Percentiles rank a stretch among this genome's conserved stretches.
Evolutionary conservation across 352 stramenopile genomes (phyloP).

Genomic region (Halophytophthora batemanensis): DNA sequence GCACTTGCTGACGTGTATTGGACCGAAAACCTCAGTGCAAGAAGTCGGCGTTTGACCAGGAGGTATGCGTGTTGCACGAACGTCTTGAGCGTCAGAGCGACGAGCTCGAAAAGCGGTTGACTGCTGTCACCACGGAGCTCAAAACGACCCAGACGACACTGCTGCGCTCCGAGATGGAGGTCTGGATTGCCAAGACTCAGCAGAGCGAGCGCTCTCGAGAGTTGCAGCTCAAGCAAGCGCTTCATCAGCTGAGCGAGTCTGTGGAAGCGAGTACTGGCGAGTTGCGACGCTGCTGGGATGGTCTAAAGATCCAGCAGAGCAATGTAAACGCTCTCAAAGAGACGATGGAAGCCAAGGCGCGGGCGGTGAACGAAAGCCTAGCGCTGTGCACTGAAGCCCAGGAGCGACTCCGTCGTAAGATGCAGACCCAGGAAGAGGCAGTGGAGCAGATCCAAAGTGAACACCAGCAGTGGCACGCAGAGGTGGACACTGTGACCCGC

Average conservation of each 20-base stretch:
- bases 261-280: conserved; percentile 8
- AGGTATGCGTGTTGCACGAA: conserved; percentile 35
- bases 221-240: conserved; percentile 7
- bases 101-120: conserved; percentile 18
- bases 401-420: conserved; percentile 24
- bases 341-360: conserved; percentile 12
- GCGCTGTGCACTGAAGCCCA: conserved; percentile 27
- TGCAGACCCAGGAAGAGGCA: conserved; percentile 23
- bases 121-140: conserved; percentile 7
- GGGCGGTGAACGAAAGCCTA: conserved; percentile 17
- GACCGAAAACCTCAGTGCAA: conserved; percentile 35
- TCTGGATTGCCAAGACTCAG: conserved; percentile 15
- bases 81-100: conserved; percentile 24
- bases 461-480: conserved; percentile 11
- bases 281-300: conserved; percentile 13
- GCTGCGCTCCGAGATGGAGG: conserved; percentile 15
- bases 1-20: conserved; percentile 1
- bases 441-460: conserved; percentile 18
- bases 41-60: conserved; percentile 47
- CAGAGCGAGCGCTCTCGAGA: conserved; percentile 5
- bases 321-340: conserved; percentile 6
- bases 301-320: conserved; percentile 13
- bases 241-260: conserved; percentile 9
- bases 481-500: conserved; percentile 4
- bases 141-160: conserved; percentile 14